phyloP scores from a whole-genome alignment of 495 filamentous ascomycete species.

The Talaromyces trachyspermus region DNA sequence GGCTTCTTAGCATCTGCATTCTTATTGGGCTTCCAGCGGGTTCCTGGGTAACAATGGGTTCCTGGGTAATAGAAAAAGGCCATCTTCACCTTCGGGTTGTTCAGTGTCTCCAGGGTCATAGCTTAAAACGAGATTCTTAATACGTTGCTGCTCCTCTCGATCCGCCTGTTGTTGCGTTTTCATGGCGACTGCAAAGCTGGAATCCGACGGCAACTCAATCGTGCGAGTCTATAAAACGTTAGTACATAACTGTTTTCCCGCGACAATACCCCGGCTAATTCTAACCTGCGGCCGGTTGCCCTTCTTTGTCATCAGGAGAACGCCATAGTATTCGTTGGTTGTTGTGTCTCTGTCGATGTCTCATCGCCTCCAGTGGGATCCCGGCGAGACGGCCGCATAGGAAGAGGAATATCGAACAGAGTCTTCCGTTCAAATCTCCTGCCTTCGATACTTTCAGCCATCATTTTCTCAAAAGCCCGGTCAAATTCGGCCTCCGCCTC shows the following conservation, averaged over 20 bases:
- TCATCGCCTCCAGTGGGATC: conserved; percentile 43
- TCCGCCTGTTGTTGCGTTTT: conserved; percentile 90
- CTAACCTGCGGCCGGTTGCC: conserved; percentile 87
- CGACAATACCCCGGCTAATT: conserved; percentile 15
- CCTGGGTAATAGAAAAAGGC: conserved; percentile 20
- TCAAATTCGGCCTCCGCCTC: conserved; percentile 96
- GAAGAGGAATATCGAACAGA: conserved; percentile 87
- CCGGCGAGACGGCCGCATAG: conserved; percentile 69
- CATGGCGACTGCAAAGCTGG: conserved; percentile 91
- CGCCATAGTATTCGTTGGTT: conserved; percentile 65
- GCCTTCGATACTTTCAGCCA: conserved; percentile 92
- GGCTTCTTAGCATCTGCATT: conserved; percentile 9
- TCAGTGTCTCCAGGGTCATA: conserved; percentile 81
- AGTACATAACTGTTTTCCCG: not conserved
- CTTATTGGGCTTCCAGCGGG: conserved; percentile 13
- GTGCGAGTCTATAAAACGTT: conserved; percentile 64
- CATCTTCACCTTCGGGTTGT: conserved; percentile 52
- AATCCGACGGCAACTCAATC: conserved; percentile 91
- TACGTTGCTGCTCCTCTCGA: conserved; percentile 91
- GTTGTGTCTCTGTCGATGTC: conserved; percentile 24
- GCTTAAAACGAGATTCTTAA: conserved; percentile 94
- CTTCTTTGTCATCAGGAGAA: conserved; percentile 95
- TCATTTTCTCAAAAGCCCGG: conserved; percentile 96
- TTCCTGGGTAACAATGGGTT: conserved; percentile 16
- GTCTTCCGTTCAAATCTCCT: conserved; percentile 91